A percentile compares a stretch with the other conserved stretches of the same genome.
phyloP scores from a whole-genome alignment of 2,329 filamentous ascomycete genomes.

The Daldinia sp. region DNA sequence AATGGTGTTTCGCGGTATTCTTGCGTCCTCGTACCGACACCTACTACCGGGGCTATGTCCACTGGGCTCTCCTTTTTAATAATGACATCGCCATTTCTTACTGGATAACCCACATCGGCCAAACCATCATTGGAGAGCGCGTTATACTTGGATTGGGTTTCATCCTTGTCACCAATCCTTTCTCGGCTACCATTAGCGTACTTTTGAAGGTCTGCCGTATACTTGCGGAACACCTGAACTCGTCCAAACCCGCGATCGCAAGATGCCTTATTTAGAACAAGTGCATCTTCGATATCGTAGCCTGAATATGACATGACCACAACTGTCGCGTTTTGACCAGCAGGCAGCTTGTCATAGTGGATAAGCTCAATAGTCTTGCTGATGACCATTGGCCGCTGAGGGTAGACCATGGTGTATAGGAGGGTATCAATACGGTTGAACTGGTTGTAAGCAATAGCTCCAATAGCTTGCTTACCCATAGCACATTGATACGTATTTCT shows the following conservation, averaged over 20 bases:
- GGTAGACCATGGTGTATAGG: conserved; percentile 96
- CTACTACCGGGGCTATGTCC: conserved; percentile 80
- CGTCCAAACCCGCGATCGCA: conserved; percentile 95
- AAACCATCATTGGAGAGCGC: conserved; percentile 88
- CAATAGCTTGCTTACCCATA: conserved; percentile 99
- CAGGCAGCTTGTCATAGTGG: conserved; percentile 96
- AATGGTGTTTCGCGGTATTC: conserved; percentile 76
- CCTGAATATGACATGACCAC: conserved; percentile 99
- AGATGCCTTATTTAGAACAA: conserved; percentile 96
- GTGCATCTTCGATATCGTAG: conserved; percentile 98
- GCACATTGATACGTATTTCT: conserved; percentile 99
- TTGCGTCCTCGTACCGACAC: conserved; percentile 70
- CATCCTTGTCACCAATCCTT: conserved; percentile 75
- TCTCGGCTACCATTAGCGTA: conserved; percentile 84
- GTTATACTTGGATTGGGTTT: conserved; percentile 71
- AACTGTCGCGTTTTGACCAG: conserved; percentile 95
- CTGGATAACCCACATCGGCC: conserved; percentile 84
- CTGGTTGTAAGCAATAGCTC: conserved; percentile 97
- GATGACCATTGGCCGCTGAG: conserved; percentile 97
- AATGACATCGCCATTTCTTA: conserved; percentile 85
- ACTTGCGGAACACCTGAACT: conserved; percentile 98
- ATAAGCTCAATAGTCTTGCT: conserved; percentile 96
- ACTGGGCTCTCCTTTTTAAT: conserved; percentile 89
- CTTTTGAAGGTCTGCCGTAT: conserved; percentile 84
- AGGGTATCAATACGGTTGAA: conserved; percentile 97